phyloP scores from a whole-genome alignment of 768 basidiomycete genomes.

The Tulasnella sp. region DNA sequence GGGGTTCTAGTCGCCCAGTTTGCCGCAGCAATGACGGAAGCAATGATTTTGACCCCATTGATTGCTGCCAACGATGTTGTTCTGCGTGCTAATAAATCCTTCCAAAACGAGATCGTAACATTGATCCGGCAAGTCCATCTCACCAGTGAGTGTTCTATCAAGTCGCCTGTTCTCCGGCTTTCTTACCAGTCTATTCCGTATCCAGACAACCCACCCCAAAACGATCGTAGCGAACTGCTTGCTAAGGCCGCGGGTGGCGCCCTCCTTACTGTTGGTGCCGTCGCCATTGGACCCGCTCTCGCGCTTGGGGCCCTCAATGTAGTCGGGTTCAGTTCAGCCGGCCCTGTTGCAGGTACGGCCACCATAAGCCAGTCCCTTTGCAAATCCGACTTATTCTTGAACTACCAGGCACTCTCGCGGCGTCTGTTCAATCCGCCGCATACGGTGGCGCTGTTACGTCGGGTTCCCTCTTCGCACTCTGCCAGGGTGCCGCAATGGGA shows the following conservation, averaged over 20 bases:
- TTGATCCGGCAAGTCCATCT: too few species aligned
- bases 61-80: too few species aligned
- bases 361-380: too few species aligned
- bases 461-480: neutral
- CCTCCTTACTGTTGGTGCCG: neutral
- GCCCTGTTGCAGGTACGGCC: neutral
- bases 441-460: neutral
- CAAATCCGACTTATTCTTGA: neutral
- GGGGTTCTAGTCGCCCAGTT: too few species aligned
- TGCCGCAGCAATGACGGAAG: too few species aligned
- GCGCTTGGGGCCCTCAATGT: neutral
- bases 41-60: too few species aligned
- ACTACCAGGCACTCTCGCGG: neutral
- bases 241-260: neutral
- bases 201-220: too few species aligned
- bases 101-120: too few species aligned
- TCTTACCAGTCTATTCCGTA: too few species aligned
- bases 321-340: neutral
- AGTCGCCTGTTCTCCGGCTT: too few species aligned
- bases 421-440: neutral
- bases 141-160: too few species aligned
- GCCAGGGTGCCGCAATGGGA: conserved; percentile 7
- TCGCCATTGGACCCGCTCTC: neutral
- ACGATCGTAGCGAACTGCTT: neutral
- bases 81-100: too few species aligned